These are phyloP conservation scores for Botrytis medusae DNA, from an alignment of 2,329 filamentous ascomycete genomes.

Conservation along the genomic window DNA sequence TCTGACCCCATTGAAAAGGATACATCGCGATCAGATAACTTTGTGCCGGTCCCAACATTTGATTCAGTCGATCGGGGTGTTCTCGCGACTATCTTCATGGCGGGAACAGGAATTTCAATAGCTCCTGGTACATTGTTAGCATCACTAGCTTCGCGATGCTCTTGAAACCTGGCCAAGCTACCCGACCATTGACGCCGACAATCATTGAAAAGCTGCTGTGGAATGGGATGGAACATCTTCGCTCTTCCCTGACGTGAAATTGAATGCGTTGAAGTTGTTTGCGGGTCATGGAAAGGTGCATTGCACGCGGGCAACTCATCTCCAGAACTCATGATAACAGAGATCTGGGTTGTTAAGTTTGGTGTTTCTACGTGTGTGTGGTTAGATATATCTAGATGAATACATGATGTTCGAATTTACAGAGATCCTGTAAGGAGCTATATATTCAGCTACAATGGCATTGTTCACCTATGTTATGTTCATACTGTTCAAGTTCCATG, in stretches of 20 bases:
- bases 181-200: neutral
- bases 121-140: neutral
- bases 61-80: constrained; percentile 6
- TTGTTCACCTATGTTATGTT: neutral
- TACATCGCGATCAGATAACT: neutral
- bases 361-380: neutral
- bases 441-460: neutral
- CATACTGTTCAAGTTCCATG: neutral
- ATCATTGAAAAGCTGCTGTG: neutral
- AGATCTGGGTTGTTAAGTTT: neutral
- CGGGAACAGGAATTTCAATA: neutral
- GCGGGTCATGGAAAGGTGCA: neutral
- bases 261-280: constrained; percentile 5
- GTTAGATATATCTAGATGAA: neutral
- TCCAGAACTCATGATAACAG: neutral
- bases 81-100: neutral
- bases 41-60: constrained; percentile 3
- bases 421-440: neutral
- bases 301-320: neutral
- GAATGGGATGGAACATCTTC: neutral
- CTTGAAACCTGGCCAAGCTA: neutral
- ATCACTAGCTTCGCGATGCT: neutral
- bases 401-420: neutral
- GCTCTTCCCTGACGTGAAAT: constrained; percentile 8
- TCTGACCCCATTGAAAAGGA: neutral